These are phyloP conservation scores for Gastrolobium bilobum DNA, from an alignment of 306 rosid species.

Conservation along the genomic window DNA sequence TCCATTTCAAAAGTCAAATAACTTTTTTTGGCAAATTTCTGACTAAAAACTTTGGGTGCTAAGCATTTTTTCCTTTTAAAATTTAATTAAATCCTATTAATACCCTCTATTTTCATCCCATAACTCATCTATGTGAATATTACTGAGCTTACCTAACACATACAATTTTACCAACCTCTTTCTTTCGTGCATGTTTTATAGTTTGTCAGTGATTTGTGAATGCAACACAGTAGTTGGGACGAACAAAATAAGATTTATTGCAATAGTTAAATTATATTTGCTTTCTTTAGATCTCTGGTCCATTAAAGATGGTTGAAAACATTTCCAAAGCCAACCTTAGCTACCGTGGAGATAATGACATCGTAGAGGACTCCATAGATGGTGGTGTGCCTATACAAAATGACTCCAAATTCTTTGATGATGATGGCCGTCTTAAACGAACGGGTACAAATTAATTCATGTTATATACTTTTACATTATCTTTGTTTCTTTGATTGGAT, in stretches of 20 bases:
- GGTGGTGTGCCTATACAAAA: not conserved
- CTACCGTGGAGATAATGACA: constrained; percentile 28
- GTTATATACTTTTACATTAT: too few species aligned
- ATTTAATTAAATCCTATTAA: not conserved
- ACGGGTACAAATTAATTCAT: constrained; percentile 33
- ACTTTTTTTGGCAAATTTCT: too few species aligned
- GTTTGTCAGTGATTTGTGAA: too few species aligned
- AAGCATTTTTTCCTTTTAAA: too few species aligned
- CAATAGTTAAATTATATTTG: not conserved
- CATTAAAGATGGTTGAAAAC: constrained; percentile 41
- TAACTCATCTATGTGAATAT: not conserved
- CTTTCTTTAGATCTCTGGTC: not conserved
- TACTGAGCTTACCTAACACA: not conserved
- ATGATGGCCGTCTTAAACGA: constrained; percentile 50
- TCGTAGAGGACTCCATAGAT: constrained; percentile 15
- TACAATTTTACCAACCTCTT: not conserved
- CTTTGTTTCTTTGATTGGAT: too few species aligned
- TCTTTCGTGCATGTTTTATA: too few species aligned
- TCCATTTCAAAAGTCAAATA: too few species aligned
- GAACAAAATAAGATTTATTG: not conserved
- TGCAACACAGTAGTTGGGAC: not conserved
- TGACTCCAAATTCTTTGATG: constrained; percentile 30
- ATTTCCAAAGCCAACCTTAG: constrained; percentile 26
- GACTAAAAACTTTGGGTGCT: too few species aligned
- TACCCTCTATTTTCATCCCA: constrained; percentile 6